Evolutionary conservation across 257 asterid genomes (phyloP).

Genomic region (Catharanthus roseus): DNA sequence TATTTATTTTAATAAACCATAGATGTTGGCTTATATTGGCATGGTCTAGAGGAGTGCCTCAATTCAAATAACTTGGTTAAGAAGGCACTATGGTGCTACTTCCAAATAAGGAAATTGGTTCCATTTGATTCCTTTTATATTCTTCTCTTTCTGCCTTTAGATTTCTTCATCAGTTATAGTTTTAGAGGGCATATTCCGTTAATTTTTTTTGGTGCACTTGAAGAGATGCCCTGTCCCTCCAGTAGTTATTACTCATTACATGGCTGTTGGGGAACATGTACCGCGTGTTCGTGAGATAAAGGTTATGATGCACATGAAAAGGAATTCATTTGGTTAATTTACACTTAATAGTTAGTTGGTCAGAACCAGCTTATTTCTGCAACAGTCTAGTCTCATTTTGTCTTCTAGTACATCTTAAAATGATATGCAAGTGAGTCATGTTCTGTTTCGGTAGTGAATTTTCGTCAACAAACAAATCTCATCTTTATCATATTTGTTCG

Average conservation of each 20-base stretch:
- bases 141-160: background rate
- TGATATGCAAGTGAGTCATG: too few relatives aligned
- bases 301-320: background rate
- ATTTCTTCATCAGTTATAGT: background rate
- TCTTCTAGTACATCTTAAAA: too few relatives aligned
- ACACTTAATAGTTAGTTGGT: background rate
- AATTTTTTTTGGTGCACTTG: background rate
- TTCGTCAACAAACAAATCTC: too few relatives aligned
- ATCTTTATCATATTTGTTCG: too few relatives aligned
- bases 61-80: background rate
- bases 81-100: background rate
- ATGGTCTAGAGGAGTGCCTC: constrained; percentile 1
- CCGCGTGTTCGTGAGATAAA: too few relatives aligned
- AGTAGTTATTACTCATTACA: background rate
- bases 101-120: too few relatives aligned
- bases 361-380: too few relatives aligned
- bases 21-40: background rate
- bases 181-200: background rate
- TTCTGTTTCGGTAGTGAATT: too few relatives aligned
- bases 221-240: background rate
- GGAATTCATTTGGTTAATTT: background rate
- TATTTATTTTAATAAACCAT: too few relatives aligned
- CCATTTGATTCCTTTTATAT: background rate
- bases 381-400: too few relatives aligned
- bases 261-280: background rate